Percentiles rank a stretch among this genome's conserved stretches.
These are phyloP conservation scores for Sarocladium strictum DNA, from an alignment of 2,329 filamentous ascomycete genomes.

Conservation along the genomic window DNA sequence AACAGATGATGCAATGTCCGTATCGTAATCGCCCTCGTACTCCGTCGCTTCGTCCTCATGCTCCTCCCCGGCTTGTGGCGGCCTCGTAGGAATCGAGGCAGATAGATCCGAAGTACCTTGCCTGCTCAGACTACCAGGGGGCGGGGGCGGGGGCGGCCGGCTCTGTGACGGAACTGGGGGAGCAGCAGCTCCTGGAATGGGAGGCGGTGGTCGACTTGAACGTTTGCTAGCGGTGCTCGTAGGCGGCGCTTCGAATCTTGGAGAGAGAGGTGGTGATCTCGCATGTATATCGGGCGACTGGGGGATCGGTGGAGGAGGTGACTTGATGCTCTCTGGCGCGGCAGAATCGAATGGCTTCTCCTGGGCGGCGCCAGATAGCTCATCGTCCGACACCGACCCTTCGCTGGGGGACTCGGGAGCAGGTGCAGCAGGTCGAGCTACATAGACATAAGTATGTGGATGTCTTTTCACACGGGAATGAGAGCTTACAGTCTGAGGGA, in stretches of 20 bases:
- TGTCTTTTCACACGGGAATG: neutral
- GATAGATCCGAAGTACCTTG: constrained; percentile 54
- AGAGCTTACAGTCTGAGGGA: constrained; percentile 54
- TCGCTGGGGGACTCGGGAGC: constrained; percentile 58
- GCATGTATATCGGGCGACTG: constrained; percentile 23
- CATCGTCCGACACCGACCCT: constrained; percentile 85
- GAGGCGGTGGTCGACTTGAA: constrained; percentile 51
- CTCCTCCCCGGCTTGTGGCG: constrained; percentile 47
- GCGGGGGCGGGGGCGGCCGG: constrained; percentile 63
- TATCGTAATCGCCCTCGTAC: constrained; percentile 97
- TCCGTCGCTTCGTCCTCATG: constrained; percentile 79
- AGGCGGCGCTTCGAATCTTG: constrained; percentile 36
- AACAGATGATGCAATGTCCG: constrained; percentile 90
- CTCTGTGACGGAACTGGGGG: constrained; percentile 41
- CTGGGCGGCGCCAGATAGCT: constrained; percentile 56
- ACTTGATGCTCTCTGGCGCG: constrained; percentile 30
- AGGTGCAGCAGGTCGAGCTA: constrained; percentile 42
- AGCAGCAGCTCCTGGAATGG: constrained; percentile 52
- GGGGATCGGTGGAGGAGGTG: constrained; percentile 40
- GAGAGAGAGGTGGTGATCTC: constrained; percentile 29
- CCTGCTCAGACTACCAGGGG: constrained; percentile 47
- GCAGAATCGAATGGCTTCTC: constrained; percentile 37
- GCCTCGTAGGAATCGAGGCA: constrained; percentile 34
- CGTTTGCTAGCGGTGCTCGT: constrained; percentile 41
- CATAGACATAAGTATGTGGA: neutral